These are phyloP conservation scores for Sarocladium oryzae DNA, from an alignment of 2,329 filamentous ascomycete genomes.

Conservation along the genomic window DNA sequence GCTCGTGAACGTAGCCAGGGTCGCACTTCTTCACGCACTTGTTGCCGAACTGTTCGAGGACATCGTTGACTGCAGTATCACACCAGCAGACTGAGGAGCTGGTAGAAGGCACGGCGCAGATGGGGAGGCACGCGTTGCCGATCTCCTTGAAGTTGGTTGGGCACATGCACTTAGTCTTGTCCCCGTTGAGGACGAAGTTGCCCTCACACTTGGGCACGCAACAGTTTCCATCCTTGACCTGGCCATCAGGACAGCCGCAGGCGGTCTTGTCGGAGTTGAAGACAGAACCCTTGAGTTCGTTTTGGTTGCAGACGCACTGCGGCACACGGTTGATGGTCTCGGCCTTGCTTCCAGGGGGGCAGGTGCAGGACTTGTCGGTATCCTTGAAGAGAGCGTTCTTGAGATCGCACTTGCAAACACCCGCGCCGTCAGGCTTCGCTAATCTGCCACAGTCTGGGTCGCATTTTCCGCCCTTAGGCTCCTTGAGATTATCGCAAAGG, in stretches of 20 bases:
- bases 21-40: not conserved
- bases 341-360: not conserved
- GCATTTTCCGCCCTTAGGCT: not conserved
- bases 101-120: not conserved
- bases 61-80: not conserved
- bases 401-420: not conserved
- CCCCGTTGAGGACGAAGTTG: too few relatives aligned
- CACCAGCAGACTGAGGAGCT: not conserved
- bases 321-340: not conserved
- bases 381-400: conserved; percentile 4
- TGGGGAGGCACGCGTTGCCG: not conserved
- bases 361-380: not conserved
- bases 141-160: too few relatives aligned
- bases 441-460: not conserved
- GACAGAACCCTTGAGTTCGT: not conserved
- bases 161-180: too few relatives aligned
- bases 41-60: not conserved
- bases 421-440: not conserved
- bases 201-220: not conserved
- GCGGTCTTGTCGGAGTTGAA: not conserved
- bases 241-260: not conserved
- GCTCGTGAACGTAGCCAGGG: not conserved
- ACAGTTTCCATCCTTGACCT: not conserved
- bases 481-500: conserved; percentile 1
- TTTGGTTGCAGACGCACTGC: not conserved